phyloP scores from a whole-genome alignment of 768 basidiomycete genomes.

The Dendrothele bispora region DNA sequence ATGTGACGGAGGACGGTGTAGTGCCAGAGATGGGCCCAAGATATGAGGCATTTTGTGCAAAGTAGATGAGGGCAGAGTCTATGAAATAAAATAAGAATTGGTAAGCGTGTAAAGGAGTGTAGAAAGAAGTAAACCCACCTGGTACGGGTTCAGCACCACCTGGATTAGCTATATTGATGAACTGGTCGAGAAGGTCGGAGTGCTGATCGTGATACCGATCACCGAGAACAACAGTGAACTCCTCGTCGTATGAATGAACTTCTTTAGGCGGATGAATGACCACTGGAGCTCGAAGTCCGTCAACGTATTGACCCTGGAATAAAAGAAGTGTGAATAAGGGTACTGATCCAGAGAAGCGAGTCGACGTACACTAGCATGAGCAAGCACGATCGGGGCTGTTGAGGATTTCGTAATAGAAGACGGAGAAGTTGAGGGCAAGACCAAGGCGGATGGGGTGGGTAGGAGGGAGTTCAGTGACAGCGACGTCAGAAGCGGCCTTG shows the following conservation, averaged over 20 bases:
- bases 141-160: constrained; percentile 88
- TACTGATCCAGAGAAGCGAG: too few species aligned
- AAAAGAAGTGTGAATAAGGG: too few species aligned
- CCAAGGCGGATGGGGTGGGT: constrained; percentile 98
- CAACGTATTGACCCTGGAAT: constrained; percentile 93
- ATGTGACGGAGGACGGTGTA: constrained; percentile 47
- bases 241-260: constrained; percentile 80
- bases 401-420: constrained; percentile 99
- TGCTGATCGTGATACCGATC: constrained; percentile 95
- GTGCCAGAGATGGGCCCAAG: constrained; percentile 56
- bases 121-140: constrained; percentile 37
- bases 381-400: constrained; percentile 98
- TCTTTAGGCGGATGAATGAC: constrained; percentile 71
- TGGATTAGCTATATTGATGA: constrained; percentile 74
- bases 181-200: constrained; percentile 55
- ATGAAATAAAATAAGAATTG: not conserved
- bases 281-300: constrained; percentile 88
- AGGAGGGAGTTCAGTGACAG: constrained; percentile 90
- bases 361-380: too few species aligned
- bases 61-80: constrained; percentile 86
- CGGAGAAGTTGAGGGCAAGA: constrained; percentile 97
- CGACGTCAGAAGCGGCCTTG: constrained; percentile 97
- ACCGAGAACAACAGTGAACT: constrained; percentile 80
- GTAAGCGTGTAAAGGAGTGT: too few species aligned
- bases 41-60: constrained; percentile 73